Percentiles rank a stretch among this genome's conserved stretches.
Evolutionary conservation across 1,284 basidiomycete genomes (phyloP).

Genomic region (Fomitiporia mediterranea): DNA sequence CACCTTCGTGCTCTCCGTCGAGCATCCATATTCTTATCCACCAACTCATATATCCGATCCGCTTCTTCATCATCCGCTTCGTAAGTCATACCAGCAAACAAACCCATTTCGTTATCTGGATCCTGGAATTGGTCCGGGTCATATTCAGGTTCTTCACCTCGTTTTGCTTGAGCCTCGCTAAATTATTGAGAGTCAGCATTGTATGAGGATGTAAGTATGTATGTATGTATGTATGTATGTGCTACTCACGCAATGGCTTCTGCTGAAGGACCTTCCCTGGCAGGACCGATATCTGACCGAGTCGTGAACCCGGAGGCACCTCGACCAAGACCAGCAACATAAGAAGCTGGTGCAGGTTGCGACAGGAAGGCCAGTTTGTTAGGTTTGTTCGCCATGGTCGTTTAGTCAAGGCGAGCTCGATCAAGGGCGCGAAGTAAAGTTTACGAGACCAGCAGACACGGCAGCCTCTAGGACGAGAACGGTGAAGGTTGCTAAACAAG

Average conservation of each 20-base stretch:
- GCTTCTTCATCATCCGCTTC: slow-evolving; percentile 98
- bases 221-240: background rate
- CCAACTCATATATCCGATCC: slow-evolving; percentile 88
- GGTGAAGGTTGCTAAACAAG: background rate
- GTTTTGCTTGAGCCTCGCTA: slow-evolving; percentile 71
- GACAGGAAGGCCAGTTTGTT: slow-evolving; percentile 81
- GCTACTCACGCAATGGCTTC: slow-evolving; percentile 75
- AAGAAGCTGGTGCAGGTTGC: slow-evolving; percentile 88
- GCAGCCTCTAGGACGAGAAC: background rate
- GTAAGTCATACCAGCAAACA: slow-evolving; percentile 95
- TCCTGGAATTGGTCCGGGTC: slow-evolving; percentile 92
- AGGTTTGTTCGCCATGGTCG: slow-evolving; percentile 54
- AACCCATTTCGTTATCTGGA: slow-evolving; percentile 94
- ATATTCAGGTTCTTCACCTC: slow-evolving; percentile 82
- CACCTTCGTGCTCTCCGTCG: slow-evolving; percentile 77
- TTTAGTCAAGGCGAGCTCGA: background rate
- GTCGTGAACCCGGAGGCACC: slow-evolving; percentile 98
- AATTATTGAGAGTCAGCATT: slow-evolving; percentile 7
- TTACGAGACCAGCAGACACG: too few species aligned
- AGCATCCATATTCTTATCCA: slow-evolving; percentile 89
- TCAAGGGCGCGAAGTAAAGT: too few species aligned
- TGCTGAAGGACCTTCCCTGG: slow-evolving; percentile 88
- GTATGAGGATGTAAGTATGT: background rate
- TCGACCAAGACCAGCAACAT: slow-evolving; percentile 94
- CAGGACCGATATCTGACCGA: slow-evolving; percentile 97